Evolutionary conservation across 2,329 filamentous ascomycete genomes (phyloP).

Genomic region (Cordyceps farinosa): DNA sequence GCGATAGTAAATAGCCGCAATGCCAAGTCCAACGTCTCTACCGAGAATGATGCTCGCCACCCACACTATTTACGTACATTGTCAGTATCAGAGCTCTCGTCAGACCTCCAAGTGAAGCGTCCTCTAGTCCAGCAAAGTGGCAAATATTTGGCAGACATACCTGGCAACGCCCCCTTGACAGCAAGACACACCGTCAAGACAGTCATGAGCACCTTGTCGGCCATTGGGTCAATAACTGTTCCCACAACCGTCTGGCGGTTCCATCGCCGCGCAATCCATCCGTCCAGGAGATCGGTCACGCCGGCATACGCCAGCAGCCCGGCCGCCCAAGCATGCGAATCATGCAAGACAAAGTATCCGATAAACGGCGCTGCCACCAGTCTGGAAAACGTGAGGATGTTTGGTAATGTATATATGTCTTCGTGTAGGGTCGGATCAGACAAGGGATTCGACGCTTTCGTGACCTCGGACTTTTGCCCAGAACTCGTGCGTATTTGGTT

Average conservation of each 20-base stretch:
- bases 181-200: slow-evolving; percentile 82
- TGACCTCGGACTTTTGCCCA: neutral
- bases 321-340: slow-evolving; percentile 74
- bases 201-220: slow-evolving; percentile 95
- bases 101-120: neutral
- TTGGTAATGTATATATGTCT: slow-evolving; percentile 96
- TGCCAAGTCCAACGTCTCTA: slow-evolving; percentile 75
- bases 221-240: slow-evolving; percentile 93
- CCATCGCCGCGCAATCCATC: slow-evolving; percentile 87
- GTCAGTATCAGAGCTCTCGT: neutral
- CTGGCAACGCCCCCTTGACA: slow-evolving; percentile 74
- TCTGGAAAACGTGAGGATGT: slow-evolving; percentile 83
- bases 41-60: slow-evolving; percentile 87
- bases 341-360: slow-evolving; percentile 83
- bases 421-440: slow-evolving; percentile 53
- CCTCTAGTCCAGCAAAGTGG: neutral
- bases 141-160: slow-evolving; percentile 45
- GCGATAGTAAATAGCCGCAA: slow-evolving; percentile 90
- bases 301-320: slow-evolving; percentile 90
- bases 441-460: neutral
- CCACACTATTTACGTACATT: slow-evolving; percentile 56
- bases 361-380: slow-evolving; percentile 78
- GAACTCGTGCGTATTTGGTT: neutral
- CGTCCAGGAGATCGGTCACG: slow-evolving; percentile 87
- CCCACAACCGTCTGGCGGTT: slow-evolving; percentile 90